Conservation (phyloP, 1,139 yeast species). For the Hemisphaericaspora lyxosophila region DNA sequence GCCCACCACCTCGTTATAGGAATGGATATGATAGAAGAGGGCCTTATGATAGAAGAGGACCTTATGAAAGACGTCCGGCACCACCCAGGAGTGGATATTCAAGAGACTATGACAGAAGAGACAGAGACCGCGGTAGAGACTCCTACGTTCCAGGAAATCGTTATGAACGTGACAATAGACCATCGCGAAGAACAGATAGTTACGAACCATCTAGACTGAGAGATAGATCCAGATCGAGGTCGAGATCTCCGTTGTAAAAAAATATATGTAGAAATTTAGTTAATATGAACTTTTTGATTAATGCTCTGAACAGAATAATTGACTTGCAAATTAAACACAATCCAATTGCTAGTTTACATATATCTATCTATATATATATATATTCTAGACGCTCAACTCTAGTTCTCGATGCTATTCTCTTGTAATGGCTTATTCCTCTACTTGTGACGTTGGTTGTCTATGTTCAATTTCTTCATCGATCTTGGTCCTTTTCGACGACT, state of each 20-base stretch:
- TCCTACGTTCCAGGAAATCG: slow-evolving; percentile 9
- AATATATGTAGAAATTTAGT: background rate
- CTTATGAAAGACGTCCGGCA: slow-evolving; percentile 6
- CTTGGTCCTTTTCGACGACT: too few relatives aligned
- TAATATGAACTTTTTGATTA: background rate
- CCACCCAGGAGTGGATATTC: slow-evolving; percentile 8
- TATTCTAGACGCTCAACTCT: too few relatives aligned
- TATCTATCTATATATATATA: too few relatives aligned
- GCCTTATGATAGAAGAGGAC: slow-evolving; percentile 6
- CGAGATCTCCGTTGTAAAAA: slow-evolving; percentile 16
- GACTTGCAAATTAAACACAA: too few relatives aligned
- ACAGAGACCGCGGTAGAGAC: slow-evolving; percentile 16
- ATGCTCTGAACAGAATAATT: too few relatives aligned
- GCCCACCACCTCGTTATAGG: slow-evolving; percentile 12
- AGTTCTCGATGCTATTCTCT: too few relatives aligned
- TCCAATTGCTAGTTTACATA: too few relatives aligned
- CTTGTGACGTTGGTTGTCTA: too few relatives aligned
- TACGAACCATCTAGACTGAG: slow-evolving; percentile 20
- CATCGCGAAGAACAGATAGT: slow-evolving; percentile 19
- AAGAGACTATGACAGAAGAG: slow-evolving; percentile 9
- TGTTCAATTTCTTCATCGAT: too few relatives aligned
- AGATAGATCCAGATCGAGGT: slow-evolving; percentile 16
- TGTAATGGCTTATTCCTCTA: too few relatives aligned
- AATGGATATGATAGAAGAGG: slow-evolving; percentile 9
- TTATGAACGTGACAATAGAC: slow-evolving; percentile 8